phyloP scores from a whole-genome alignment of 306 rosid species.

The Parietaria judaica region DNA sequence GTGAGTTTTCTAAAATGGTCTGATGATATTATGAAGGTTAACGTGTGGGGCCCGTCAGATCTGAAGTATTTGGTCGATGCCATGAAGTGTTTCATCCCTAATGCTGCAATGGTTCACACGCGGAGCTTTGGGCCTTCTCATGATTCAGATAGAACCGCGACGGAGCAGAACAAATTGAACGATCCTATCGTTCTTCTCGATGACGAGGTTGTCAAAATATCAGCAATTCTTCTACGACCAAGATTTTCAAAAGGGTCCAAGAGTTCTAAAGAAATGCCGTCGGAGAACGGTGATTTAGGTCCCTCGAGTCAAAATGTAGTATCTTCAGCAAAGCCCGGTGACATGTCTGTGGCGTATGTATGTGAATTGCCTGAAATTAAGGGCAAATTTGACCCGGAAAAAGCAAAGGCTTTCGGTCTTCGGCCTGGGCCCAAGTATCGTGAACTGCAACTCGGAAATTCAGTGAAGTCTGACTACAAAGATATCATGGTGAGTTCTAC shows the following conservation, averaged over 20 bases:
- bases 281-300: conserved; percentile 13
- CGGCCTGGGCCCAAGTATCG: conserved; percentile 79
- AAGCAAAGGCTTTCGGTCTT: conserved; percentile 72
- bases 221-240: conserved; percentile 65
- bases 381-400: conserved; percentile 74
- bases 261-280: conserved; percentile 7
- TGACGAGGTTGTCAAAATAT: conserved; percentile 85
- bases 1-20: conserved; percentile 7
- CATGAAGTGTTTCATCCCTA: conserved; percentile 77
- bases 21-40: conserved; percentile 47
- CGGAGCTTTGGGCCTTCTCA: conserved; percentile 62
- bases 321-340: conserved; percentile 53
- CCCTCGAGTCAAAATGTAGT: conserved; percentile 21
- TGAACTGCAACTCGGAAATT: conserved; percentile 66
- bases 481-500: conserved; percentile 53
- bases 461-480: conserved; percentile 72
- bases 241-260: conserved; percentile 19
- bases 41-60: conserved; percentile 88
- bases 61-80: conserved; percentile 76
- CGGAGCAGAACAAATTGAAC: conserved; percentile 22
- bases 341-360: conserved; percentile 78
- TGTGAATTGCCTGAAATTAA: conserved; percentile 82
- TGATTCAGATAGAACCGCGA: conserved; percentile 21
- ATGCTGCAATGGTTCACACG: conserved; percentile 95
- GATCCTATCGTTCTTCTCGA: conserved; percentile 70